These are phyloP conservation scores for Ustilago curta DNA, from an alignment of 1,284 basidiomycete species.

Conservation along the genomic window DNA sequence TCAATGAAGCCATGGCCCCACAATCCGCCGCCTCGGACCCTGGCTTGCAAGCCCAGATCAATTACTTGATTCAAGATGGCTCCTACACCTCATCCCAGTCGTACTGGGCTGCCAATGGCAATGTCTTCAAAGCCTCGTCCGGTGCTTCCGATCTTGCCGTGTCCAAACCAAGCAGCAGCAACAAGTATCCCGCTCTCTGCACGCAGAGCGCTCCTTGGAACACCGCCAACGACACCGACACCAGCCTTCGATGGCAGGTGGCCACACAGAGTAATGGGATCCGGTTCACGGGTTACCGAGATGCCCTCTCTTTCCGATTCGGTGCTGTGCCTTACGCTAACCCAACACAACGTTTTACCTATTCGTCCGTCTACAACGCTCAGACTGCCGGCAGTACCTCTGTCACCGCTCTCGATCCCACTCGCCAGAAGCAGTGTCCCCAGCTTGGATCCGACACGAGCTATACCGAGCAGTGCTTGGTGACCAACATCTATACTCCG, in stretches of 20 bases:
- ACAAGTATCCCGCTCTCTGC: slow-evolving; percentile 33
- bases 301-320: slow-evolving; percentile 49
- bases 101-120: slow-evolving; percentile 25
- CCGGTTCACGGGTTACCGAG: slow-evolving; percentile 40
- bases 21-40: slow-evolving; percentile 16
- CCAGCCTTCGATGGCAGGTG: slow-evolving; percentile 28
- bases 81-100: slow-evolving; percentile 24
- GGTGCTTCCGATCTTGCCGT: slow-evolving; percentile 5
- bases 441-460: slow-evolving; percentile 11
- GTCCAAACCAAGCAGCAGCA: slow-evolving; percentile 7
- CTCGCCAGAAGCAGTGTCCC: slow-evolving; percentile 33
- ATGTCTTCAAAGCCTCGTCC: slow-evolving; percentile 12
- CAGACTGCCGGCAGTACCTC: slow-evolving; percentile 2
- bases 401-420: slow-evolving; percentile 23
- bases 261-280: slow-evolving; percentile 27
- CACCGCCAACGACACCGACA: slow-evolving; percentile 28
- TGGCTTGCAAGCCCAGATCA: slow-evolving; percentile 40
- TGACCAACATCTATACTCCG: slow-evolving; percentile 75
- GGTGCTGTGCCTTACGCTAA: slow-evolving; percentile 41
- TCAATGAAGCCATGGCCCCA: slow-evolving; percentile 45
- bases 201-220: slow-evolving; percentile 43
- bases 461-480: slow-evolving; percentile 72
- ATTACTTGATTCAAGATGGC: slow-evolving; percentile 24
- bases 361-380: slow-evolving; percentile 38
- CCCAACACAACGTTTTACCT: slow-evolving; percentile 38